A percentile compares a stretch with the other conserved stretches of the same genome.
Conservation (phyloP, 2,329 filamentous ascomycete genomes). For the Pseudogymnoascus sp. region DNA sequence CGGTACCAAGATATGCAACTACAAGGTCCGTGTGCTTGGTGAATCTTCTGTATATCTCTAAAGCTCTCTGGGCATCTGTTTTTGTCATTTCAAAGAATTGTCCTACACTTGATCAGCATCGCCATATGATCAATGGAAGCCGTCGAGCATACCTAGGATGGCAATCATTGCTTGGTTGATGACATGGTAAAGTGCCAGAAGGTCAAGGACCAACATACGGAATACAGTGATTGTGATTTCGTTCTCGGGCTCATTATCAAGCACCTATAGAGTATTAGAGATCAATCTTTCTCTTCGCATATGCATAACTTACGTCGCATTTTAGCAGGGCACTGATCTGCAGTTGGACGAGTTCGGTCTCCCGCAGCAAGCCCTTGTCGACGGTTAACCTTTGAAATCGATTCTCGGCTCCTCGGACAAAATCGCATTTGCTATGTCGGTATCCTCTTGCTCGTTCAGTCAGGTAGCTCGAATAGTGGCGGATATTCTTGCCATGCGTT, state of each 20-base stretch:
- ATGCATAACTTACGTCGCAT: slow-evolving; percentile 66
- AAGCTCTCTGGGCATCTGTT: slow-evolving; percentile 82
- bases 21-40: slow-evolving; percentile 88
- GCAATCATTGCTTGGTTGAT: slow-evolving; percentile 98
- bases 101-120: slow-evolving; percentile 44
- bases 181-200: slow-evolving; percentile 84
- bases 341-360: slow-evolving; percentile 84
- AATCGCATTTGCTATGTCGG: slow-evolving; percentile 79
- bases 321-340: slow-evolving; percentile 80
- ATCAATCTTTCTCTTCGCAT: neutral
- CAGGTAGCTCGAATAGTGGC: slow-evolving; percentile 84
- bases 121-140: neutral
- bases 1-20: slow-evolving; percentile 80
- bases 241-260: slow-evolving; percentile 85
- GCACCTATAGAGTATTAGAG: slow-evolving; percentile 49
- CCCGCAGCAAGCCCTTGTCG: slow-evolving; percentile 84
- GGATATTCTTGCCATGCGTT: slow-evolving; percentile 90
- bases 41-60: slow-evolving; percentile 88
- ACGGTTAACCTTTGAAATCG: slow-evolving; percentile 79
- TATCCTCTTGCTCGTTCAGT: slow-evolving; percentile 75
- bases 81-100: slow-evolving; percentile 99
- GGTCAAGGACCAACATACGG: slow-evolving; percentile 79
- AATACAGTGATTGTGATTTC: slow-evolving; percentile 96
- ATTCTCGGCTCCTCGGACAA: slow-evolving; percentile 75
- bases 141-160: slow-evolving; percentile 63